Evolutionary conservation across 495 filamentous ascomycete species (phyloP), one percentile per base, ranked within the genome.

Genomic region (Penicillium paxilli): DNA sequence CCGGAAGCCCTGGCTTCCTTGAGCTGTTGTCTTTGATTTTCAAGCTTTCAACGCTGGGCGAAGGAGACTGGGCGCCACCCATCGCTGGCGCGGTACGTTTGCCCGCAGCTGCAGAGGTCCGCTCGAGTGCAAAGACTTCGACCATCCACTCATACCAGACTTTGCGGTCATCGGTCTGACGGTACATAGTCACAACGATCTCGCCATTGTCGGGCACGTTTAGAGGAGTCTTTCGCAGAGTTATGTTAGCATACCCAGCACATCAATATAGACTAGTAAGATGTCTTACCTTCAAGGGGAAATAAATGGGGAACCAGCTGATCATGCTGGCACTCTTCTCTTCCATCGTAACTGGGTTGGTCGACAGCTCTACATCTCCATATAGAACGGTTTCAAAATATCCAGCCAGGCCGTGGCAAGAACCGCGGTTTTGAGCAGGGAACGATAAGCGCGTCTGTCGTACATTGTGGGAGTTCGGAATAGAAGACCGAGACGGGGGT

Each of bases 141-240:
- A 96, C 86, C 60, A 94, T 79, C 94, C 94, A 99, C 69, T 99
- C 93, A 68, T 99, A 99, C 95, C 94, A 99, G 11, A 98, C 93
- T 73, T 92, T 96, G 17, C 88, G 82, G 62, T 96, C 90, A 67
- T 98, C 92, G 6, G 94, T 97, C 69, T 92, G 88, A 54, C 94
- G 83, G 84, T 90, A 97, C 81, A 99, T 96, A 60, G 85, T 91
- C 11, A 96, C 83, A 35, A 95, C 87, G 10, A 99, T 76, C 65
- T 92, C 90, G 19, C 87, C 83, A 53, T 89, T 82, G 56, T 90
- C 87, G 1, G 95, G 93, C 52, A 95, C 82, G 66, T 94, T 92
- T 20, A 99, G 74, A 6, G 94, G 92, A 58, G 85, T 85, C 93
- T 96, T 10, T 44, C 44, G 38, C 20, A 30, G 44, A 8, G 32